These are phyloP conservation scores for Suillus clintonianus DNA, from an alignment of 768 basidiomycete genomes.

Conservation along the genomic window DNA sequence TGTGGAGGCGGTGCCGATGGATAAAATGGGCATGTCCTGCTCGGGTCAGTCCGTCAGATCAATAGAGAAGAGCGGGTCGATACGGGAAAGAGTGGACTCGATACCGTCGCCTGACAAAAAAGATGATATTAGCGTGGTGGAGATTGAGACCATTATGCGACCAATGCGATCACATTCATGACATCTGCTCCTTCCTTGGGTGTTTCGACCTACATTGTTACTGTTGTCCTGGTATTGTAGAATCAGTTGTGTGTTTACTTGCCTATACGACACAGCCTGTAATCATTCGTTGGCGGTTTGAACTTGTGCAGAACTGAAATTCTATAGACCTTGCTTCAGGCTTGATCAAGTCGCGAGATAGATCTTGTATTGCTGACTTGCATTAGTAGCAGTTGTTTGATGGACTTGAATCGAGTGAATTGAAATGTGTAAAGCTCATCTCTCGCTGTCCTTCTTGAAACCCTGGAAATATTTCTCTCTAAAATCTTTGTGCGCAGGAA, in stretches of 20 bases:
- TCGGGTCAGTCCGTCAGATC: background rate
- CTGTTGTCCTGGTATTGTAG: background rate
- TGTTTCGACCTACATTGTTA: background rate
- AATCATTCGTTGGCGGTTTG: background rate
- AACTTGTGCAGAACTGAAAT: background rate
- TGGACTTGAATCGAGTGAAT: background rate
- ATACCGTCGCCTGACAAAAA: background rate
- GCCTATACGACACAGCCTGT: background rate
- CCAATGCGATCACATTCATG: background rate
- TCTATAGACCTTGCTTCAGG: background rate
- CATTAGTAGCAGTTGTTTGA: background rate
- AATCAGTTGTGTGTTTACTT: background rate
- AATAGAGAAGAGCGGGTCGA: conserved; percentile 16
- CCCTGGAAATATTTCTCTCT: conserved; percentile 85
- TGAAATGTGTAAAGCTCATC: conserved; percentile 4
- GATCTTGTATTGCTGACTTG: background rate
- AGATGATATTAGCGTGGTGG: background rate
- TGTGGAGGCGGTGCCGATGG: background rate
- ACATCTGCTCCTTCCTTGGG: background rate
- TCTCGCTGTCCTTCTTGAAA: conserved; percentile 52
- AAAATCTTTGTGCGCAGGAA: conserved; percentile 90
- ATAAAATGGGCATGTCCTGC: background rate
- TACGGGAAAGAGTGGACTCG: conserved; percentile 39
- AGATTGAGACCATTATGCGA: background rate
- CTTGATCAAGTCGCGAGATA: background rate